phyloP scores from a whole-genome alignment of 495 filamentous ascomycete species.

The Annulohypoxylon bovei region DNA sequence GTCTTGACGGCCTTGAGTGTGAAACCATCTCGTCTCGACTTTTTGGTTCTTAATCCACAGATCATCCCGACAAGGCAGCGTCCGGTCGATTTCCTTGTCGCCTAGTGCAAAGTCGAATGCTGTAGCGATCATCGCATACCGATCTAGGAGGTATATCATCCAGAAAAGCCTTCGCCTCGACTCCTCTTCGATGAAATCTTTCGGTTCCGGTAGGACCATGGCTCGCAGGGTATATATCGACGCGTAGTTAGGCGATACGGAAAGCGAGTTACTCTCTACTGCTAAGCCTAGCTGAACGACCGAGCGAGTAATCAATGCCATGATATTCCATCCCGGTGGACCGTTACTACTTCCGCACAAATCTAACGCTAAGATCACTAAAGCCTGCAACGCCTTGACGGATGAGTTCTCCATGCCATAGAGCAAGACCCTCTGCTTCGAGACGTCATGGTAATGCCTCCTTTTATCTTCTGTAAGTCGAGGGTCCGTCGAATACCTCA shows the following conservation, averaged over 20 bases:
- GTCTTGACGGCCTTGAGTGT: constrained; percentile 56
- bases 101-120: constrained; percentile 90
- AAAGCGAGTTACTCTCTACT: constrained; percentile 78
- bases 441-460: constrained; percentile 76
- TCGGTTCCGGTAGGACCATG: constrained; percentile 80
- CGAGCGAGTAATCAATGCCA: constrained; percentile 85
- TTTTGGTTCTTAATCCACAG: constrained; percentile 84
- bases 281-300: constrained; percentile 86
- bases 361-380: constrained; percentile 84
- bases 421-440: constrained; percentile 85
- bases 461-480: constrained; percentile 76
- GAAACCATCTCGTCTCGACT: constrained; percentile 85
- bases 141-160: constrained; percentile 90
- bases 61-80: constrained; percentile 85
- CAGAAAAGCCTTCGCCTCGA: constrained; percentile 84
- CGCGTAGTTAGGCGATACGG: constrained; percentile 75
- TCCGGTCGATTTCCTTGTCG: constrained; percentile 88
- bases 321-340: constrained; percentile 86
- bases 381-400: constrained; percentile 84
- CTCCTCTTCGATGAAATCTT: constrained; percentile 89
- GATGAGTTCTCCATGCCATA: constrained; percentile 88
- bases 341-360: constrained; percentile 83
- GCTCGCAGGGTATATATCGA: constrained; percentile 88
- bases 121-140: constrained; percentile 87
- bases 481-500: constrained; percentile 80